Conservation (phyloP, 768 basidiomycete species). For the Tylopilus sp. region DNA sequence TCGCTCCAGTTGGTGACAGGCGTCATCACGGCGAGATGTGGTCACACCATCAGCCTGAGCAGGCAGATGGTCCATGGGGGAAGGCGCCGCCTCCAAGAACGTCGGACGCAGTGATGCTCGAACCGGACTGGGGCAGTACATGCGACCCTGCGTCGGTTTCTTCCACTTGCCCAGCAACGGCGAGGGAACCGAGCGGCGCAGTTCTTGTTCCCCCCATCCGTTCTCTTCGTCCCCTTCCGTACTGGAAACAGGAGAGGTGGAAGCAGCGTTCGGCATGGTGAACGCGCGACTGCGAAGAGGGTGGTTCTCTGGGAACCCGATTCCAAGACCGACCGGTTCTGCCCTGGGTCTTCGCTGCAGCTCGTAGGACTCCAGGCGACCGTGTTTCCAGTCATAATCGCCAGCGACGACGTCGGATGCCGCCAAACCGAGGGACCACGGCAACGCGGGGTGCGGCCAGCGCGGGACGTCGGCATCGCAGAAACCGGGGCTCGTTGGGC, state of each 20-base stretch:
- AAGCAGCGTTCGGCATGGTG: slow-evolving; percentile 15
- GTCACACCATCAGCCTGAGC: not conserved
- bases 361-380: slow-evolving; percentile 8
- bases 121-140: not conserved
- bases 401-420: too few species aligned
- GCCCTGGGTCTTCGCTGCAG: slow-evolving; percentile 9
- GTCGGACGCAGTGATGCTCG: slow-evolving; percentile 15
- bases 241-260: not conserved
- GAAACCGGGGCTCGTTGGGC: not conserved
- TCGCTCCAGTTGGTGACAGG: not conserved
- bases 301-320: slow-evolving; percentile 26
- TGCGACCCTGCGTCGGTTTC: not conserved
- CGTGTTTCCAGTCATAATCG: not conserved
- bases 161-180: not conserved
- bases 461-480: not conserved
- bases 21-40: not conserved
- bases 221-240: not conserved
- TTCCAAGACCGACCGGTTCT: slow-evolving; percentile 23
- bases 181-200: not conserved
- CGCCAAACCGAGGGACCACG: not conserved
- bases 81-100: slow-evolving; percentile 16
- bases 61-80: slow-evolving; percentile 12
- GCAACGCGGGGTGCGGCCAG: not conserved
- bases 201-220: not conserved
- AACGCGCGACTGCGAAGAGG: slow-evolving; percentile 16